phyloP scores from a whole-genome alignment of 176 grass and related monocot genomes.

The Ensete glaucum region DNA sequence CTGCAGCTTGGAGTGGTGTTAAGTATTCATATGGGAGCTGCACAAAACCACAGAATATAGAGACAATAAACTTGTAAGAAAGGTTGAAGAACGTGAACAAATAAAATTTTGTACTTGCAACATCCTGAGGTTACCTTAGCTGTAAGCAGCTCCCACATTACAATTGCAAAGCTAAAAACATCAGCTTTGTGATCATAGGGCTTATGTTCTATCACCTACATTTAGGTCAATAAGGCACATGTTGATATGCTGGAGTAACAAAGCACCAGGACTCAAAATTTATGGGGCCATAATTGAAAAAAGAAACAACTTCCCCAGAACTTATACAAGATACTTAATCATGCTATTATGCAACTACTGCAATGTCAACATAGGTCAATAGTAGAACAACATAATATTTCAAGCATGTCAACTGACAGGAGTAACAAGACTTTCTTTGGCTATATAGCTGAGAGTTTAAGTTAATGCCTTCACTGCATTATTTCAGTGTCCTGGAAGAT shows the following conservation, averaged over 20 bases:
- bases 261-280: background rate
- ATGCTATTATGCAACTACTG: background rate
- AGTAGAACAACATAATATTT: background rate
- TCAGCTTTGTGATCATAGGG: slow-evolving; percentile 89
- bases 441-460: background rate
- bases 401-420: no score
- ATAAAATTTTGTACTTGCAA: background rate
- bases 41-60: background rate
- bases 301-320: background rate
- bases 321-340: background rate
- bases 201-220: slow-evolving; percentile 85
- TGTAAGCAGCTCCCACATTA: slow-evolving; percentile 80
- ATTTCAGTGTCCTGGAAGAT: background rate
- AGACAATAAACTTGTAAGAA: background rate
- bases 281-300: no score
- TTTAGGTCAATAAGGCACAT: slow-evolving; percentile 1
- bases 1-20: slow-evolving; percentile 85
- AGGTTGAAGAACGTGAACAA: background rate
- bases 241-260: background rate
- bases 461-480: background rate
- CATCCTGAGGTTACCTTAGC: slow-evolving; percentile 41
- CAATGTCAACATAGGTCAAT: background rate
- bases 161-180: slow-evolving; percentile 84
- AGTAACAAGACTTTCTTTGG: no score
- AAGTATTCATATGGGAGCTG: slow-evolving; percentile 81